A percentile compares a stretch with the other conserved stretches of the same genome.
Conservation (phyloP, 495 filamentous ascomycete species). For the Penicillium cosmopolitanum region DNA sequence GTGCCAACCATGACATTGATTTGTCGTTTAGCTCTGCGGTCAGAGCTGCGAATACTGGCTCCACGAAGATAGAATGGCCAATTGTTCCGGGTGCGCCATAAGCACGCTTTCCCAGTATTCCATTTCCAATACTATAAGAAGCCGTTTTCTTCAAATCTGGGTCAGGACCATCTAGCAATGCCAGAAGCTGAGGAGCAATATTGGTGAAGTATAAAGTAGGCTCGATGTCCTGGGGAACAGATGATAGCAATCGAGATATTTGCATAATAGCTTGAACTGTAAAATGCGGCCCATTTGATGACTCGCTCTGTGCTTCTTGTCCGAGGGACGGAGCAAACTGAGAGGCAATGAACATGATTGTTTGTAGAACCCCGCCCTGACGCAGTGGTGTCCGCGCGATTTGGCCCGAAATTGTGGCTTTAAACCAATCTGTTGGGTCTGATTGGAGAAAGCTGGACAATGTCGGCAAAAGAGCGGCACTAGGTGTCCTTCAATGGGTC, state of each 20-base stretch:
- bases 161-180: slow-evolving; percentile 67
- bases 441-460: slow-evolving; percentile 52
- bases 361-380: slow-evolving; percentile 64
- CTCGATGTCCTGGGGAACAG: slow-evolving; percentile 61
- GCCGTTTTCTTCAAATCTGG: slow-evolving; percentile 67
- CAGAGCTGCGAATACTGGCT: slow-evolving; percentile 65
- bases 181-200: slow-evolving; percentile 68
- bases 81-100: slow-evolving; percentile 70
- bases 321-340: slow-evolving; percentile 55
- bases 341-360: slow-evolving; percentile 70
- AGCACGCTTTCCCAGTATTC: slow-evolving; percentile 67
- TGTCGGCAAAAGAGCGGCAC: slow-evolving; percentile 46
- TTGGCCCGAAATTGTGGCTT: slow-evolving; percentile 49
- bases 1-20: slow-evolving; percentile 31
- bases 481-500: slow-evolving; percentile 41
- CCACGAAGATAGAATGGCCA: slow-evolving; percentile 70
- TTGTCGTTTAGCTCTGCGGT: slow-evolving; percentile 52
- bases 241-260: slow-evolving; percentile 64
- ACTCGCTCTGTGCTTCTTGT: slow-evolving; percentile 37
- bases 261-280: slow-evolving; percentile 74
- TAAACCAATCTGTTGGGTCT: slow-evolving; percentile 51
- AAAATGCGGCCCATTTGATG: slow-evolving; percentile 61
- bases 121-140: slow-evolving; percentile 74
- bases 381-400: slow-evolving; percentile 69
- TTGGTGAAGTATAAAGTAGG: slow-evolving; percentile 61